phyloP scores from a whole-genome alignment of 1,284 basidiomycete genomes.

The Cerrena zonata region DNA sequence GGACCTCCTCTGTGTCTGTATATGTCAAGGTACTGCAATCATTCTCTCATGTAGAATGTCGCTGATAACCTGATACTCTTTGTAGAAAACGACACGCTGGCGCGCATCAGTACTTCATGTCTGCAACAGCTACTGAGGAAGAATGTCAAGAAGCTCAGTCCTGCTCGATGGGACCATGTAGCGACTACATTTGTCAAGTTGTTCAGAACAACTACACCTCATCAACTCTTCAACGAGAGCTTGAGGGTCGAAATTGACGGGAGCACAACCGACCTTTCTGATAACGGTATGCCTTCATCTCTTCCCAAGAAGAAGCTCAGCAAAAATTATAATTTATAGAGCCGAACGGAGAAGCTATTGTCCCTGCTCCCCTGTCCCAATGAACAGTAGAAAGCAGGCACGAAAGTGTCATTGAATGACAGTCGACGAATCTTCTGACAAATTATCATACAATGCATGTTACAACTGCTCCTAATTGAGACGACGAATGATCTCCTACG shows the following conservation, averaged over 20 bases:
- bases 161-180: constrained; percentile 86
- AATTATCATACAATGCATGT: constrained; percentile 99
- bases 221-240: constrained; percentile 91
- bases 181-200: constrained; percentile 91
- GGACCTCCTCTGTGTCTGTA: constrained; percentile 92
- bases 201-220: constrained; percentile 95
- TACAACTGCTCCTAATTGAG: constrained; percentile 94
- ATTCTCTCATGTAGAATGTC: not conserved
- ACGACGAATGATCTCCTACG: constrained; percentile 94
- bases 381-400: constrained; percentile 44
- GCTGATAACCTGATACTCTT: not conserved
- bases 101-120: constrained; percentile 96
- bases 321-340: constrained; percentile 34
- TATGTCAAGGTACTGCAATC: constrained; percentile 80
- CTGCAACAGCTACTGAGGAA: constrained; percentile 93
- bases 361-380: constrained; percentile 74
- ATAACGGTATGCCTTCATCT: constrained; percentile 43
- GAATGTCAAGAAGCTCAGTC: constrained; percentile 85
- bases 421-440: constrained; percentile 93
- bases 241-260: constrained; percentile 77
- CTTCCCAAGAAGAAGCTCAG: too few species aligned
- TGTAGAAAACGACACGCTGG: constrained; percentile 94
- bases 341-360: constrained; percentile 58
- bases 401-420: constrained; percentile 55
- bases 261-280: constrained; percentile 48